Evolutionary conservation across 2,329 filamentous ascomycete species (phyloP).

Genomic region (Xylaria sp.): DNA sequence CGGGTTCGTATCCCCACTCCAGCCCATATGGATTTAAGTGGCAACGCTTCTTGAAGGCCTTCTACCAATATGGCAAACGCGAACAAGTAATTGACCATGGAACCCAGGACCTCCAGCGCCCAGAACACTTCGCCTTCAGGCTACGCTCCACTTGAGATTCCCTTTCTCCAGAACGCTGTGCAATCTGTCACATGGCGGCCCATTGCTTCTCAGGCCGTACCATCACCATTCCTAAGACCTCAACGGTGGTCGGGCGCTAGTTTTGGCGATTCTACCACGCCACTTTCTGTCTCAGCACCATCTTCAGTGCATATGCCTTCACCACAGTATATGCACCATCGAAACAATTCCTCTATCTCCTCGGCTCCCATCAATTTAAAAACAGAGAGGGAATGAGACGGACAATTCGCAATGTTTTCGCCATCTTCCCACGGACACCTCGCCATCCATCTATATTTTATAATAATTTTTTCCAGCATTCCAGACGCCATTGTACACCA

Average conservation of each 20-base stretch:
- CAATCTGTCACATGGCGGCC: constrained; percentile 41
- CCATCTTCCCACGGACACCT: constrained; percentile 19
- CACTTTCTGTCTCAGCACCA: constrained; percentile 42
- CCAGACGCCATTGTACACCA: constrained; percentile 46
- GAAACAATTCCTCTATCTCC: constrained; percentile 43
- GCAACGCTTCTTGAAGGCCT: constrained; percentile 47
- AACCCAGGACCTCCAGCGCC: constrained; percentile 54
- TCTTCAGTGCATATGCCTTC: constrained; percentile 43
- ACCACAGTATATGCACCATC: constrained; percentile 46
- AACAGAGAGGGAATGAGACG: constrained; percentile 40
- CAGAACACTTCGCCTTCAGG: constrained; percentile 45
- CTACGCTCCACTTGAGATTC: constrained; percentile 52
- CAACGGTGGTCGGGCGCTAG: constrained; percentile 49
- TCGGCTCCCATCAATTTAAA: constrained; percentile 43
- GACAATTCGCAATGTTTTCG: constrained; percentile 3
- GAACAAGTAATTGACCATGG: constrained; percentile 60
- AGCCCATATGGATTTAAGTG: constrained; percentile 65
- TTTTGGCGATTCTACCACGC: constrained; percentile 47
- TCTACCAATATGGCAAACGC: constrained; percentile 45
- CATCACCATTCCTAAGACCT: constrained; percentile 53
- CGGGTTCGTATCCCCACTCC: constrained; percentile 69
- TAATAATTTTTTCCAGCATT: constrained; percentile 35
- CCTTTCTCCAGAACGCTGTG: constrained; percentile 35
- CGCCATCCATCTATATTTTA: constrained; percentile 30
- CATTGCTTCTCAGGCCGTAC: constrained; percentile 46